A percentile compares a stretch with the other conserved stretches of the same genome.
Evolutionary conservation across 352 stramenopile genomes (phyloP).

Genomic region (Pythium periplocum): DNA sequence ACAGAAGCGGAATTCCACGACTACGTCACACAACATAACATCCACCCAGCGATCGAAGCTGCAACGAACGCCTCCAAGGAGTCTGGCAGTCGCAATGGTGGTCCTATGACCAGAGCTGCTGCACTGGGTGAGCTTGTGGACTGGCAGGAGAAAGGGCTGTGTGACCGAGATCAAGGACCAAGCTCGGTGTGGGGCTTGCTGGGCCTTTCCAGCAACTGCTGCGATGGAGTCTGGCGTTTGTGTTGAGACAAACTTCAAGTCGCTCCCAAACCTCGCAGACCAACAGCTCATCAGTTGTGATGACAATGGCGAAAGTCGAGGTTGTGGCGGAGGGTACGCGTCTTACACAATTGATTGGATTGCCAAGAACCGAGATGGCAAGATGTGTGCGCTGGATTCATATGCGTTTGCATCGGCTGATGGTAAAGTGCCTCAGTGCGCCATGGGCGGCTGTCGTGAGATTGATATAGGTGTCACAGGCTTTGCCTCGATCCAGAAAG

Average conservation of each 20-base stretch:
- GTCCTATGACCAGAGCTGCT: conserved; percentile 32
- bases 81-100: conserved; percentile 11
- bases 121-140: conserved; percentile 44
- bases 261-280: conserved; percentile 37
- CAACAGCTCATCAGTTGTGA: conserved; percentile 75
- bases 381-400: conserved; percentile 48
- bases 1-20: conserved; percentile 49
- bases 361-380: conserved; percentile 30
- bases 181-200: conserved; percentile 45
- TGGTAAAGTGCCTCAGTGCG: conserved; percentile 28
- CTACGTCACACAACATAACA: conserved; percentile 45
- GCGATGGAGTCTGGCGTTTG: conserved; percentile 54
- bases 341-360: conserved; percentile 60
- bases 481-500: conserved; percentile 38
- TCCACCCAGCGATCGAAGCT: conserved; percentile 11
- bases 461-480: conserved; percentile 39
- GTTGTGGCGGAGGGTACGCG: conserved; percentile 57
- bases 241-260: conserved; percentile 26
- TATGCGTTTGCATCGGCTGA: conserved; percentile 42
- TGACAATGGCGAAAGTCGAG: conserved; percentile 32
- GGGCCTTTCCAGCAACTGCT: conserved; percentile 52
- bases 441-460: conserved; percentile 31
- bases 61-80: background rate
- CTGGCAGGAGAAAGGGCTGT: conserved; percentile 53
- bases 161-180: conserved; percentile 76